Evolutionary conservation across 768 basidiomycete species (phyloP), one percentile per base, ranked within the genome.

Genomic region (Mycena kentingensis): DNA sequence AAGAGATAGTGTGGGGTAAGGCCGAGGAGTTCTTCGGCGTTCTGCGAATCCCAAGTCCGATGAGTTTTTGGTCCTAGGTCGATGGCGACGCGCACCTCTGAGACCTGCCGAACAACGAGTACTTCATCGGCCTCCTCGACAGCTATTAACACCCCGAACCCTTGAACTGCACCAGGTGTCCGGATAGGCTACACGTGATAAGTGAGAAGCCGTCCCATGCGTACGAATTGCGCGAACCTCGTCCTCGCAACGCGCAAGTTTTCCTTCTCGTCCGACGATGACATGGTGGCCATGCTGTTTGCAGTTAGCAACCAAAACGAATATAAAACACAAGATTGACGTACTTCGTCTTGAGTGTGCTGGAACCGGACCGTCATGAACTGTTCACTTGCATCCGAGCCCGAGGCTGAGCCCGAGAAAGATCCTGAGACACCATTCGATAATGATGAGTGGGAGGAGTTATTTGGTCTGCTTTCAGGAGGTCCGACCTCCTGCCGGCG

Each of bases 101-200:
- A 92, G 0, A 89, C 88, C 62, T 92, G 90, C 12, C 83, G 77
- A 31, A 93, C 88, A 6, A 77, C 58, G 12, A 91, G 68, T 3
- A 73, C 70, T 21, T 85, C 81, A 7, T 77, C 72, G 16, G 78
- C 66, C 58, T 88, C 82, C 53, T 87, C 83, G 1, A 91, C 70
- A 1, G 79, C 87, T 44, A 93, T 78, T 3, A 92, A 75, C 0
- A 92, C 85, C n/a, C 90, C 90, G 61, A 87, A 93, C 0, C 82
- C 84, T 71, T 93, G 91, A 2, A 92, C 79, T 2, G 90, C 84
- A 3, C 90, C 90, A 12, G 90, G 91, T 0, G 85, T 83, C 1
- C 84, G 81, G 42, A 93, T 93, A 0, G 90, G 91, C 85, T 88
- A 6, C 37, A 31, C 38, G 26, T 10, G 19, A 24, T n/a, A 43